Evolutionary conservation across 164 flowering plant genomes (phyloP), one percentile per base, ranked within the genome.

Genomic region (Magnolia officinalis): DNA sequence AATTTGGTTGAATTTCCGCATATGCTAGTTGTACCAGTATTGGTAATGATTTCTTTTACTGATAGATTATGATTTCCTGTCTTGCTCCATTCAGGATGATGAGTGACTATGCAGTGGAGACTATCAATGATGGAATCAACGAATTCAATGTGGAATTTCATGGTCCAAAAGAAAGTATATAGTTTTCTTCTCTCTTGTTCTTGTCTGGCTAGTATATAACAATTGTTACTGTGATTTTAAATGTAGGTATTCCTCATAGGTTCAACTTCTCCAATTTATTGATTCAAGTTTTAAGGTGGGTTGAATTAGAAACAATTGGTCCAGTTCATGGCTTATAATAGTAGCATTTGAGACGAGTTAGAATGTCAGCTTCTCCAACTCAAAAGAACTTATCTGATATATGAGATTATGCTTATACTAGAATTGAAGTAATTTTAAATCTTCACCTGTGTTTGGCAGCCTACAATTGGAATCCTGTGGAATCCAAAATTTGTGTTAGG

Each of bases 101-200:
- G 92, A 87, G 90, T 75, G 91, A 91, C 76, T 88, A 91, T 80
- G 88, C 87, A 77, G 95, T 91, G 81, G 95, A 91, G 83, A 91
- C 82, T 89, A 80, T 90, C 84, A 90, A 91, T 77, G 95, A 91
- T 81, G 89, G 90, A 76, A 87, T 90, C 90, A 90, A 88, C 64
- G 91, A 91, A 78, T 91, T 91, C 79, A 86, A 80, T 85, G 95
- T 91, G 63, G 82, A 87, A 72, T 91, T 91, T 78, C 82, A 87
- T 86, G 95, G 95, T 68, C 95, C 81, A 91, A 89, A 23, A 87
- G 95, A 89, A 86, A 83, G 72, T 80, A 74, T 80, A 75, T 81
- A 13, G 10, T 71, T 23, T 80, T 80, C 73, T 37, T 45, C 10
- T 19, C 10, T 55, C 61, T 11, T 55, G 11, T 55, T 55, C 18